Base-by-base conservation (phyloP, 2,329 filamentous ascomycete species). In the Botryotinia narcissicola region DNA sequence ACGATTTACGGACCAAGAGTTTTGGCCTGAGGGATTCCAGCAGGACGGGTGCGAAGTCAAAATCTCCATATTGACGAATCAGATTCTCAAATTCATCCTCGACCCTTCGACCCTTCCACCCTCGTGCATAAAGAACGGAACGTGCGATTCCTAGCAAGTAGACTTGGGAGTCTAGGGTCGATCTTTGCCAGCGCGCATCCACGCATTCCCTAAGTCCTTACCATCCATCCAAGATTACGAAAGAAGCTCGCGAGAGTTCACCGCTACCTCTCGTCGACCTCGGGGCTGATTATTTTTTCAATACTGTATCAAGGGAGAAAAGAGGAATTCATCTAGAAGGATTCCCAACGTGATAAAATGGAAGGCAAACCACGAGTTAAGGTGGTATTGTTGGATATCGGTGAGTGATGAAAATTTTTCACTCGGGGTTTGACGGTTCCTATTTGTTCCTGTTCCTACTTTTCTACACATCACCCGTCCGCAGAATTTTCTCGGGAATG, bases 341-440 rank as follows among this genome's bases (percentile, higher is more conserved):
- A 57, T 57, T 68, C 48, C 48, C 25, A 35, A 29, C 14, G 8
- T 57, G 46, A 42, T 4, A 54, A 57, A 57, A 68, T 68, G 66
- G 66, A 68, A 61, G 66, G 25, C 2, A 44, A 29, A 35, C 14
- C 48, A 51, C 46, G 22, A 61, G 69, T 76, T 44, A 69, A 78
- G 70, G 77, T 78, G 22, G 75, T 81, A 40, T 69, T 81, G 42
- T 75, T 81, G n/a, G 80, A 81, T 77, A 81, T 81, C 59, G 80
- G 80, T 81, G 75, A 76, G 80, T 78, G 48, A 42, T 32, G 48
- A 37, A 68, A 42, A 29, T 0, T 35, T 57, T 68, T 42, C 14
- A 32, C 48, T 68, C 48, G 35, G 35, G 16, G 35, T 7, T 68
- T 42, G 40, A 14, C 48, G 46, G 48, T 42, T 68, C 25, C 66